phyloP scores from a whole-genome alignment of 163 green algal species.

The Trebouxia gelatinosa region DNA sequence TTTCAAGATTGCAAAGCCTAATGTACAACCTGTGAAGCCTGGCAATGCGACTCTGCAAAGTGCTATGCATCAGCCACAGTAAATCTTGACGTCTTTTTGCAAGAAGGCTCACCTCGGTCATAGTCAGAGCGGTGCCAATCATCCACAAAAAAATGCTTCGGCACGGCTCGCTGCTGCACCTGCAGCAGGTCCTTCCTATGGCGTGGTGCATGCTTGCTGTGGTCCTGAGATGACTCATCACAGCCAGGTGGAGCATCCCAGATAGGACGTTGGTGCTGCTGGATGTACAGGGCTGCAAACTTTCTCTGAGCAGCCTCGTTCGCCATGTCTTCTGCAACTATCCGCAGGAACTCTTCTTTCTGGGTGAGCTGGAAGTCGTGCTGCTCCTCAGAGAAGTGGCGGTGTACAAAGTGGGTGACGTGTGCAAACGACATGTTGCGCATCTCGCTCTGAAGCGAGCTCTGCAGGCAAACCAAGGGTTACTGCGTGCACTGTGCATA shows the following conservation, averaged over 20 bases:
- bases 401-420: neutral
- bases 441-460: neutral
- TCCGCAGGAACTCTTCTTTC: neutral
- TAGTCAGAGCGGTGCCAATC: neutral
- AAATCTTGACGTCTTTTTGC: too few relatives aligned
- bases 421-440: neutral
- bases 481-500: too few relatives aligned
- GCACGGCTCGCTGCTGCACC: neutral
- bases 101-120: conserved; percentile 13
- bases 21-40: too few relatives aligned
- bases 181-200: conserved; percentile 1
- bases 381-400: neutral
- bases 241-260: neutral
- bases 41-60: too few relatives aligned
- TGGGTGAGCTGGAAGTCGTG: neutral
- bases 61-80: too few relatives aligned
- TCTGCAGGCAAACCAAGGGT: too few relatives aligned
- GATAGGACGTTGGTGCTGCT: neutral
- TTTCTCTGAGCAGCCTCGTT: neutral
- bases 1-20: too few relatives aligned
- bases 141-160: conserved; percentile 7
- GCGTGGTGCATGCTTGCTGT: neutral
- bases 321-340: neutral
- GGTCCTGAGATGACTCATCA: neutral
- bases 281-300: neutral